Evolutionary conservation across 2,329 filamentous ascomycete species (phyloP).

Genomic region (Dactylonectria macrodidyma): DNA sequence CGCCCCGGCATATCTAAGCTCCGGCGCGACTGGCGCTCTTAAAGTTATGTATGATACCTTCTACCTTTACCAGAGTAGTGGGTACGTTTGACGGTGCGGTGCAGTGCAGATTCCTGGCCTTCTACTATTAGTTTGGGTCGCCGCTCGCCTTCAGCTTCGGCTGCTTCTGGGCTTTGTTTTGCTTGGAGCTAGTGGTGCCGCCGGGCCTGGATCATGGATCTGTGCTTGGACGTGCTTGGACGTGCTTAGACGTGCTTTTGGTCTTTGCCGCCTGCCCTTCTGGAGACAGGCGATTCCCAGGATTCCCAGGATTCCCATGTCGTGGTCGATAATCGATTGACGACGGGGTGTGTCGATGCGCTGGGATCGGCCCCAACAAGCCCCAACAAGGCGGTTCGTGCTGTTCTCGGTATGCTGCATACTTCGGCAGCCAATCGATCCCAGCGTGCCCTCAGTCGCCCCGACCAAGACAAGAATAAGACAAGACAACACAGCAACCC

Average conservation of each 20-base stretch:
- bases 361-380: conserved; percentile 40
- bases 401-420: conserved; percentile 41
- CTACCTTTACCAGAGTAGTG: too few relatives aligned
- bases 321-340: conserved; percentile 18
- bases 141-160: neutral
- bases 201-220: neutral
- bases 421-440: conserved; percentile 43
- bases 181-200: conserved; percentile 17
- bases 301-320: conserved; percentile 33
- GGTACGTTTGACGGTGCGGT: too few relatives aligned
- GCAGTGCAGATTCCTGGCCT: conserved; percentile 14
- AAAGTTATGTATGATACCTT: too few relatives aligned
- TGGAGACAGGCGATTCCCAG: conserved; percentile 33
- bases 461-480: conserved; percentile 2
- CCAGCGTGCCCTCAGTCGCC: conserved; percentile 14
- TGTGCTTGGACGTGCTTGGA: neutral
- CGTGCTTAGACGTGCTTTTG: neutral
- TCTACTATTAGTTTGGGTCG: too few relatives aligned
- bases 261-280: neutral
- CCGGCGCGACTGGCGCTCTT: conserved; percentile 39
- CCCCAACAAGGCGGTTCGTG: conserved; percentile 41
- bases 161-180: conserved; percentile 13
- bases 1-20: neutral
- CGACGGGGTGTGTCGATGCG: conserved; percentile 10
- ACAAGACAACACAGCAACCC: neutral